A percentile compares a stretch with the other conserved stretches of the same genome.
phyloP scores from a whole-genome alignment of 352 stramenopile genomes.

The Phytophthora aleatoria region DNA sequence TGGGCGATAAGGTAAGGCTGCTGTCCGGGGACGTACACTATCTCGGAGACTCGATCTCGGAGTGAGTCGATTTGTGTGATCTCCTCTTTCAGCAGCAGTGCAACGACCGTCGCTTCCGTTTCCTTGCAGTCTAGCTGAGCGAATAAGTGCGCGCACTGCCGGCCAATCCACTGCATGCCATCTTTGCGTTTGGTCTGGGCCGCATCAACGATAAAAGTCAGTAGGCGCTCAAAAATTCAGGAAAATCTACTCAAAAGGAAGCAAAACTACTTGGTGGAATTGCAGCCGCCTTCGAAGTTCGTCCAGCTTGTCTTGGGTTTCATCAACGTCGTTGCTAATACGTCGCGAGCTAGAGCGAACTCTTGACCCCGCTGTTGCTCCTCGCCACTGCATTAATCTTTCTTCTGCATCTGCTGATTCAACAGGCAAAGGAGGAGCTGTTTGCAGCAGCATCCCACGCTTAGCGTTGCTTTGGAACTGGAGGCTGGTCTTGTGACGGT shows the following conservation, averaged over 20 bases:
- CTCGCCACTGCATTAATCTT: background rate
- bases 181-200: slow-evolving; percentile 49
- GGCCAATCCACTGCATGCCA: slow-evolving; percentile 57
- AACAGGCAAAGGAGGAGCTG: slow-evolving; percentile 12
- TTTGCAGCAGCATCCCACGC: slow-evolving; percentile 29
- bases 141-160: slow-evolving; percentile 66
- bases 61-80: slow-evolving; percentile 20
- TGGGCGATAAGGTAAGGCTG: background rate
- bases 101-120: slow-evolving; percentile 43
- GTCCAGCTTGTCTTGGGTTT: slow-evolving; percentile 36
- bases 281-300: slow-evolving; percentile 26
- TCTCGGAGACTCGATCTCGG: slow-evolving; percentile 10
- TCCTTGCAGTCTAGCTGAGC: slow-evolving; percentile 66
- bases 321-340: slow-evolving; percentile 19
- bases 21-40: slow-evolving; percentile 15
- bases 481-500: background rate
- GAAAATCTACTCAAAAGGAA: no score
- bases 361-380: background rate
- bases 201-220: background rate
- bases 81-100: slow-evolving; percentile 44
- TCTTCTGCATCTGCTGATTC: slow-evolving; percentile 11
- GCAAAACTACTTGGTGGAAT: slow-evolving; percentile 25
- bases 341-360: slow-evolving; percentile 8
- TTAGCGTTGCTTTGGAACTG: slow-evolving; percentile 35
- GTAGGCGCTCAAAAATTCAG: no score